A percentile compares a stretch with the other conserved stretches of the same genome.
Conservation (phyloP, 257 asterid genomes). For the Penstemon barbatus region DNA sequence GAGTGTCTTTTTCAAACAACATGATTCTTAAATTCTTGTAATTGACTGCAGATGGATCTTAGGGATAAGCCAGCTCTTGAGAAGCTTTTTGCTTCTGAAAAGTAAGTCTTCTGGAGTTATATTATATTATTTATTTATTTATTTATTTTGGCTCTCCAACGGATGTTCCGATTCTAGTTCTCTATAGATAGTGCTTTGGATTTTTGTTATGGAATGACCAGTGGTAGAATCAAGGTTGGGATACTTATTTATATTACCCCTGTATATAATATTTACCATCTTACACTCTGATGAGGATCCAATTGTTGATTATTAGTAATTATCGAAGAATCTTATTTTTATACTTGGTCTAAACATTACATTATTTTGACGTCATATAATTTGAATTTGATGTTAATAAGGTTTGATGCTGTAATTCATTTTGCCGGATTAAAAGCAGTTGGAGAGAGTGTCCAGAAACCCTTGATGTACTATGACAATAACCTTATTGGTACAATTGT, state of each 20-base stretch:
- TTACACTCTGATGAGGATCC: neutral
- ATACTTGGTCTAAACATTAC: neutral
- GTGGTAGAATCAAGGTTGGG: neutral
- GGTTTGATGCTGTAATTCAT: constrained; percentile 77
- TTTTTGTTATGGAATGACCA: no score
- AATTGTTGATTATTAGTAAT: neutral
- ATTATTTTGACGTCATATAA: neutral
- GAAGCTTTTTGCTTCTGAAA: constrained; percentile 55
- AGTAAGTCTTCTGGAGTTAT: constrained; percentile 39
- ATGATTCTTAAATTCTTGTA: constrained; percentile 2
- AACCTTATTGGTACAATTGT: constrained; percentile 61
- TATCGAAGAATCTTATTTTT: neutral
- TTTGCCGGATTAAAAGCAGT: constrained; percentile 81
- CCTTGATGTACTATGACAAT: constrained; percentile 64
- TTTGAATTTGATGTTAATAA: constrained; percentile 23
- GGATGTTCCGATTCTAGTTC: neutral
- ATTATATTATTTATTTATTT: neutral
- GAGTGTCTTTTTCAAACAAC: neutral
- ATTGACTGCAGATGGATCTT: constrained; percentile 51
- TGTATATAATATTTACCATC: neutral
- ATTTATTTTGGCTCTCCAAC: neutral
- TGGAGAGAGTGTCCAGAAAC: constrained; percentile 69
- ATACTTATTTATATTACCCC: neutral
- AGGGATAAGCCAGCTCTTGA: constrained; percentile 63
- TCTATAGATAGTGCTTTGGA: no score